Evolutionary conservation across 2,329 filamentous ascomycete species (phyloP).

Genomic region (Colletotrichum tofieldiae): DNA sequence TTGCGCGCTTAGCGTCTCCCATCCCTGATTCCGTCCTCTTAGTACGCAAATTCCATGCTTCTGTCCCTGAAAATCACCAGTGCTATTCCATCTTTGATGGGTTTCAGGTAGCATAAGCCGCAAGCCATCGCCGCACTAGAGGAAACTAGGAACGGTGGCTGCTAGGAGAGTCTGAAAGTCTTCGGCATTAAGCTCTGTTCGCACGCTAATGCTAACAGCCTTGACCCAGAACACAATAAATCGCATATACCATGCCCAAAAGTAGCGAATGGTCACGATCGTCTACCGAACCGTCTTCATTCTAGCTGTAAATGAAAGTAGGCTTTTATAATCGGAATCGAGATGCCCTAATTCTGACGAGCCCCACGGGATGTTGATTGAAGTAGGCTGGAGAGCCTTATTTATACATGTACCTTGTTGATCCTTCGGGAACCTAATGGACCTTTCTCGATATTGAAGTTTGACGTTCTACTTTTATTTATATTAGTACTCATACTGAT

Average conservation of each 20-base stretch:
- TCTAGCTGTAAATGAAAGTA: no score
- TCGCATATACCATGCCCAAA: no score
- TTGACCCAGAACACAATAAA: not conserved
- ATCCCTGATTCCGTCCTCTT: not conserved
- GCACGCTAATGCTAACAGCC: constrained; percentile 2
- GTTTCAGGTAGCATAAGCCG: constrained; percentile 11
- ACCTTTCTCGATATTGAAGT: not conserved
- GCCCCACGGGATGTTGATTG: no score
- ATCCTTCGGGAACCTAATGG: not conserved
- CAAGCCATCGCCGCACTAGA: not conserved
- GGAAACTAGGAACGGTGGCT: constrained; percentile 3
- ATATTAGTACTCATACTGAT: not conserved
- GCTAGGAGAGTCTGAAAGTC: not conserved
- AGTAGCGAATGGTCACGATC: no score
- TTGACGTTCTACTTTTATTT: not conserved
- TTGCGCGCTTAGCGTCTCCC: no score
- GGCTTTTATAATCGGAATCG: no score
- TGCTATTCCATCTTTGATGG: not conserved
- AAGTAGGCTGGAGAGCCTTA: not conserved
- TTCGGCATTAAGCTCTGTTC: not conserved
- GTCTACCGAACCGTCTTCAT: no score
- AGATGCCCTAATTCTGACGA: no score
- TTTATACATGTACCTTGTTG: not conserved
- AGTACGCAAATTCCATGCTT: constrained; percentile 1
- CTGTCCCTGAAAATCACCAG: constrained; percentile 8